phyloP scores from a whole-genome alignment of 2,329 filamentous ascomycete genomes.

The Dactylellina parvicollis region DNA sequence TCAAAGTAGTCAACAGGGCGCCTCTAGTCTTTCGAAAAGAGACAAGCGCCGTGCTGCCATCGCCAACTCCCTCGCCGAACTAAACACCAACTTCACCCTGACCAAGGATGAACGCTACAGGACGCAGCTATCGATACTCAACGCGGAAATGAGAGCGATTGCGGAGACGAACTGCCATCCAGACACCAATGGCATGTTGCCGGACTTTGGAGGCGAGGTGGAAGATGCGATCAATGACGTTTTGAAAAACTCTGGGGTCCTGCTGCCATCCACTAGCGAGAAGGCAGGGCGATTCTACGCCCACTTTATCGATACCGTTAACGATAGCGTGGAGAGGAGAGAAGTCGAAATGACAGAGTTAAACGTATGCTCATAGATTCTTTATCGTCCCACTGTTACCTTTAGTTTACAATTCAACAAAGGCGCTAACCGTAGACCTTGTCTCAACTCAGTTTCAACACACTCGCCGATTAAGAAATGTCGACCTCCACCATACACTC shows the following conservation, averaged over 20 bases:
- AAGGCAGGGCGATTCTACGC: conserved; percentile 48
- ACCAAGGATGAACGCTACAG: conserved; percentile 51
- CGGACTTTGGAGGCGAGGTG: conserved; percentile 50
- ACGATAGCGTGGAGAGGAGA: conserved; percentile 42
- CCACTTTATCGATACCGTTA: conserved; percentile 46
- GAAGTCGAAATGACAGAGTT: conserved; percentile 50
- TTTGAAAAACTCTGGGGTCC: conserved; percentile 43
- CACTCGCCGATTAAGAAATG: conserved; percentile 30
- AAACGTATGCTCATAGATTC: conserved; percentile 21
- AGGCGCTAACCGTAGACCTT: not conserved
- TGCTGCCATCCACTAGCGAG: conserved; percentile 35
- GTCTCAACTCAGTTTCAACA: conserved; percentile 32
- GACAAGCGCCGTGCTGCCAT: conserved; percentile 51
- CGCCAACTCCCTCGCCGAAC: conserved; percentile 42
- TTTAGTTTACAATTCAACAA: not conserved
- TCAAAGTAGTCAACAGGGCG: conserved; percentile 26
- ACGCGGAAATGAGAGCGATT: conserved; percentile 52
- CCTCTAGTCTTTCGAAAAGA: conserved; percentile 42
- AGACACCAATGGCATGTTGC: conserved; percentile 48
- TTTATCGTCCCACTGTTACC: not conserved
- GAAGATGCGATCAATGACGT: conserved; percentile 49
- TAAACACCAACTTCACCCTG: conserved; percentile 42
- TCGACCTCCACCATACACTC: conserved; percentile 44
- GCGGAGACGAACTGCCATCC: conserved; percentile 50
- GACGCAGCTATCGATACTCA: conserved; percentile 50